Percentiles rank a stretch among this genome's conserved stretches.
Evolutionary conservation across 148 eudicot genomes (phyloP).

Genomic region (Chenopodium suecicum): DNA sequence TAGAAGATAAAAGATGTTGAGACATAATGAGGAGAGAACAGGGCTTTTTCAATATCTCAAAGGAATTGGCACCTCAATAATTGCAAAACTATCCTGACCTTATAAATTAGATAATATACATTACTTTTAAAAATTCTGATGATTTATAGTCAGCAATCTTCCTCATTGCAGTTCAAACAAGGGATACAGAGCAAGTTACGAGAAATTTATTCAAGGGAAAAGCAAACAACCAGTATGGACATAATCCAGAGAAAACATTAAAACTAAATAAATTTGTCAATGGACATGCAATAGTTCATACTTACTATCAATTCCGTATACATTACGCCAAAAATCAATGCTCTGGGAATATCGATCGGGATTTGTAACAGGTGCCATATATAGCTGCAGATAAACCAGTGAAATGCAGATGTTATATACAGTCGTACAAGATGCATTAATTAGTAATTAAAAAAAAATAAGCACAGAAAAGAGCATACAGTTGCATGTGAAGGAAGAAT

Average conservation of each 20-base stretch:
- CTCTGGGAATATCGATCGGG: conserved; percentile 89
- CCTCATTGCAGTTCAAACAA: not conserved
- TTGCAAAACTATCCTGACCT: not conserved
- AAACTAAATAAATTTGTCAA: not conserved
- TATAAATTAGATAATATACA: too few relatives aligned
- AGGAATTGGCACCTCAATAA: not conserved
- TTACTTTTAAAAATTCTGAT: not conserved
- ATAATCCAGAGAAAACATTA: not conserved
- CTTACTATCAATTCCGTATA: conserved; percentile 91
- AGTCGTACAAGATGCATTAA: conserved; percentile 3
- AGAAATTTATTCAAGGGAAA: not conserved
- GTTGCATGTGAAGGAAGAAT: conserved; percentile 96
- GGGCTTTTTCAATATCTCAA: not conserved
- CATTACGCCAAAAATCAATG: conserved; percentile 97
- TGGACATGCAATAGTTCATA: not conserved
- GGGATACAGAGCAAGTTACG: not conserved
- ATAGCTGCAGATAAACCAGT: conserved; percentile 58
- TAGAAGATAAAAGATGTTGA: not conserved
- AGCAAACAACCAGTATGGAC: not conserved
- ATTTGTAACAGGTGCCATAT: conserved; percentile 87
- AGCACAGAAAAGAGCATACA: conserved; percentile 36
- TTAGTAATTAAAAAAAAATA: not conserved
- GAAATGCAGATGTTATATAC: conserved; percentile 22
- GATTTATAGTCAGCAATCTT: not conserved
- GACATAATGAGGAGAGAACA: not conserved